Evolutionary conservation across 768 basidiomycete genomes (phyloP).

Genomic region (Leccinum disarticulatum): DNA sequence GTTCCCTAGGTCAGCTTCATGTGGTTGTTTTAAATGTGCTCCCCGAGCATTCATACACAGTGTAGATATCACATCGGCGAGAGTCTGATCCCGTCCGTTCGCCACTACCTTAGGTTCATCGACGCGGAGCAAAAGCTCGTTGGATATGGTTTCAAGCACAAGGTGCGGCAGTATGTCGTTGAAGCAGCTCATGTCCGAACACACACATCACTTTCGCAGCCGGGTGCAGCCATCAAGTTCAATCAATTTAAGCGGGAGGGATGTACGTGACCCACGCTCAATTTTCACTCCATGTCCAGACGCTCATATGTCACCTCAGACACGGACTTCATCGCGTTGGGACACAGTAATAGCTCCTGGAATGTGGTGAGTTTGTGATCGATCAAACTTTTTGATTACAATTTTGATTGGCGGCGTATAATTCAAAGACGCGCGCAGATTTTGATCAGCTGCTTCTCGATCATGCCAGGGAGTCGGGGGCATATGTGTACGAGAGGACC

Average conservation of each 20-base stretch:
- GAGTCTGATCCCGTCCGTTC: conserved; percentile 49
- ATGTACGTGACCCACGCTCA: conserved; percentile 39
- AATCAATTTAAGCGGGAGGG: conserved; percentile 54
- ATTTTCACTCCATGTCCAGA: not conserved
- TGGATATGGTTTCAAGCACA: conserved; percentile 44
- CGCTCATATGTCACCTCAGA: conserved; percentile 33
- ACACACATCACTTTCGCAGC: conserved; percentile 33
- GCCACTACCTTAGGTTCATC: conserved; percentile 53
- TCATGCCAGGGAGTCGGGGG: conserved; percentile 51
- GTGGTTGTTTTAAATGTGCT: too few relatives aligned
- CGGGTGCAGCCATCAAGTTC: conserved; percentile 62
- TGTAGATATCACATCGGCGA: conserved; percentile 49
- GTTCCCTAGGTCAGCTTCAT: conserved; percentile 48
- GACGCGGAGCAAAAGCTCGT: conserved; percentile 45
- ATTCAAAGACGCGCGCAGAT: conserved; percentile 50
- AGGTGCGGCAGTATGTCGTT: conserved; percentile 34
- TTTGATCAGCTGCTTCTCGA: conserved; percentile 58
- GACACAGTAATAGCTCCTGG: conserved; percentile 52
- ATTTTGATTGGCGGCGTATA: not conserved
- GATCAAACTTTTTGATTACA: not conserved
- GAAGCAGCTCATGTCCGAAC: not conserved
- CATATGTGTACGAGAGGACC: conserved; percentile 47
- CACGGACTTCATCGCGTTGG: conserved; percentile 56
- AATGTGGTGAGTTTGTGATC: conserved; percentile 50
- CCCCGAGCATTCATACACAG: not conserved